These are phyloP conservation scores for Nakazawaea ambrosiae DNA, from an alignment of 805 yeast genomes.

Conservation along the genomic window DNA sequence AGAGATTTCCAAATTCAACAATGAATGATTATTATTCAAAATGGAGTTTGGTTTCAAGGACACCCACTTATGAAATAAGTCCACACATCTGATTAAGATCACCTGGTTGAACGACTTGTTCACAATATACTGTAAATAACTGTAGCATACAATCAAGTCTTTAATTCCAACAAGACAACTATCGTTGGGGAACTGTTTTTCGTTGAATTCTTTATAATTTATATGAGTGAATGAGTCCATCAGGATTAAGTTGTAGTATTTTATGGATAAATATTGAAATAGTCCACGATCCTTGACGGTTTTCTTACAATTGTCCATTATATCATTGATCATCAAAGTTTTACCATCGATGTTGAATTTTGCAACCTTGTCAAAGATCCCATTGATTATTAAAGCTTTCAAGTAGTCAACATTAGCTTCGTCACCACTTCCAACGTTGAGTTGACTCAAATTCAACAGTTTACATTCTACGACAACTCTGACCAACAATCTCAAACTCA, in stretches of 20 bases:
- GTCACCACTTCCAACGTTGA: too few species aligned
- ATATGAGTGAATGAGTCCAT: conserved; percentile 7
- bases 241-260: conserved; percentile 20
- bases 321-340: conserved; percentile 14
- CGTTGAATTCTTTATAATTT: conserved; percentile 9
- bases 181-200: conserved; percentile 10
- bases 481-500: conserved; percentile 15
- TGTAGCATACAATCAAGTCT: conserved; percentile 17
- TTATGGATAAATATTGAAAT: conserved; percentile 13
- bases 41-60: conserved; percentile 3
- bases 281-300: conserved; percentile 13
- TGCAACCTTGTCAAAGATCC: conserved; percentile 19
- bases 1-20: conserved; percentile 23
- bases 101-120: conserved; percentile 20
- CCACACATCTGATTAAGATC: conserved; percentile 16
- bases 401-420: too few species aligned
- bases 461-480: conserved; percentile 16
- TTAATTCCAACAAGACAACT: conserved; percentile 9
- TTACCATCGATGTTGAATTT: conserved; percentile 14
- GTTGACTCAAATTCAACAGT: conserved; percentile 6
- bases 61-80: conserved; percentile 14
- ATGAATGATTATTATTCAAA: neutral
- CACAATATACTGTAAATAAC: conserved; percentile 19
- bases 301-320: conserved; percentile 13
- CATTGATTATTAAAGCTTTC: conserved; percentile 14